Conservation (phyloP, 305 asterid genomes). For the Stenogyne calaminthoides region DNA sequence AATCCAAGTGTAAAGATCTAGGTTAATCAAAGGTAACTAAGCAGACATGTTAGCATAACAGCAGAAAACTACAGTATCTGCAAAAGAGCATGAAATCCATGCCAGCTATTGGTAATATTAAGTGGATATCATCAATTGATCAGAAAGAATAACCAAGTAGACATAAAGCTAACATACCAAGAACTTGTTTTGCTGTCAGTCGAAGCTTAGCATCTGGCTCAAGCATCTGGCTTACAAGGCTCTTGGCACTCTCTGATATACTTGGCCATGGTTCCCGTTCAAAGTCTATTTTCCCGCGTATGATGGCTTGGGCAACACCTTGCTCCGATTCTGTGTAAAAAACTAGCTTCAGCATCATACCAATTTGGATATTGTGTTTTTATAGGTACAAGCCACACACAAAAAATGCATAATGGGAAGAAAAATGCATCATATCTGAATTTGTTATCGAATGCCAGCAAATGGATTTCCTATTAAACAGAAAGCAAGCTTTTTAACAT, state of each 20-base stretch:
- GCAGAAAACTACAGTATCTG: constrained; percentile 10
- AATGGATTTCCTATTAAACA: constrained; percentile 13
- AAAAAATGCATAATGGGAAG: constrained; percentile 1
- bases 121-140: constrained; percentile 8
- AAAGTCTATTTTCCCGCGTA: constrained; percentile 88
- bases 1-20: not conserved
- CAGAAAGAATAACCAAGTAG: constrained; percentile 21
- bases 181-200: constrained; percentile 92
- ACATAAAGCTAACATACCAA: constrained; percentile 49
- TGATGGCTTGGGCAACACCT: constrained; percentile 94
- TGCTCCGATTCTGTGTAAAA: constrained; percentile 68
- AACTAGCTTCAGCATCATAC: constrained; percentile 6
- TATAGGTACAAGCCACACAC: constrained; percentile 19
- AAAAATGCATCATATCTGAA: not conserved
- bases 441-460: constrained; percentile 4
- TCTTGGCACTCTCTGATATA: constrained; percentile 84
- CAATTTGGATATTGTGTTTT: constrained; percentile 18
- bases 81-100: constrained; percentile 4
- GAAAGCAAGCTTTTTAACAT: not conserved
- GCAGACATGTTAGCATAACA: not conserved
- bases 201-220: constrained; percentile 91
- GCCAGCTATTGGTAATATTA: constrained; percentile 1
- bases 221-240: constrained; percentile 85
- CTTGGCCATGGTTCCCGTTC: constrained; percentile 98
- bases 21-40: not conserved